phyloP scores from a whole-genome alignment of 2,329 filamentous ascomycete genomes.

The Cercospora sesami region DNA sequence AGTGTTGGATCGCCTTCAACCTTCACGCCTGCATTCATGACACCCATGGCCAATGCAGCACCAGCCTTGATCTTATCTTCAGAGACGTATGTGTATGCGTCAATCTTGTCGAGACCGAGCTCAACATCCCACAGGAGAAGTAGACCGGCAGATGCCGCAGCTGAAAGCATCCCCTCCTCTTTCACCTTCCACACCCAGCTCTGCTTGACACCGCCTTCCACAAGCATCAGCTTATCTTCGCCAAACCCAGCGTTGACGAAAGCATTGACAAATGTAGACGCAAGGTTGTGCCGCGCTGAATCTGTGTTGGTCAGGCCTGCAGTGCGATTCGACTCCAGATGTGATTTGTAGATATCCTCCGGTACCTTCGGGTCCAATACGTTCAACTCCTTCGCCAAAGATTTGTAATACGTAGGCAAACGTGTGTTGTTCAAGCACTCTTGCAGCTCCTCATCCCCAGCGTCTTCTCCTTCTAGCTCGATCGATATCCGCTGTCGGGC shows the following conservation, averaged over 20 bases:
- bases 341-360: conserved; percentile 99
- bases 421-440: conserved; percentile 87
- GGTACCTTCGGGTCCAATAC: conserved; percentile 95
- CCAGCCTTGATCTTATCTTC: conserved; percentile 88
- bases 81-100: conserved; percentile 83
- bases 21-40: conserved; percentile 89
- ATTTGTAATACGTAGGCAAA: conserved; percentile 89
- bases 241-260: conserved; percentile 96
- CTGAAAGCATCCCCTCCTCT: conserved; percentile 95
- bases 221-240: conserved; percentile 96
- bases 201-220: conserved; percentile 75
- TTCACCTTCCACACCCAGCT: conserved; percentile 99
- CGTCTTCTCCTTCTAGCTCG: conserved; percentile 63
- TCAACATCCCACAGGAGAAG: conserved; percentile 93
- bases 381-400: conserved; percentile 91
- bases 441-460: conserved; percentile 71
- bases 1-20: conserved; percentile 87
- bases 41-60: conserved; percentile 87
- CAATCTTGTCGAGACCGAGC: conserved; percentile 85
- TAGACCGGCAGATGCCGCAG: conserved; percentile 88
- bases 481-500: conserved; percentile 87
- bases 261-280: conserved; percentile 92
- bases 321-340: conserved; percentile 91
- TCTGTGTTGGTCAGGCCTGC: conserved; percentile 92
- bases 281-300: conserved; percentile 91